Percentiles rank a stretch among this genome's conserved stretches.
Evolutionary conservation across 768 basidiomycete genomes (phyloP).

Genomic region (Flagelloscypha sp.): DNA sequence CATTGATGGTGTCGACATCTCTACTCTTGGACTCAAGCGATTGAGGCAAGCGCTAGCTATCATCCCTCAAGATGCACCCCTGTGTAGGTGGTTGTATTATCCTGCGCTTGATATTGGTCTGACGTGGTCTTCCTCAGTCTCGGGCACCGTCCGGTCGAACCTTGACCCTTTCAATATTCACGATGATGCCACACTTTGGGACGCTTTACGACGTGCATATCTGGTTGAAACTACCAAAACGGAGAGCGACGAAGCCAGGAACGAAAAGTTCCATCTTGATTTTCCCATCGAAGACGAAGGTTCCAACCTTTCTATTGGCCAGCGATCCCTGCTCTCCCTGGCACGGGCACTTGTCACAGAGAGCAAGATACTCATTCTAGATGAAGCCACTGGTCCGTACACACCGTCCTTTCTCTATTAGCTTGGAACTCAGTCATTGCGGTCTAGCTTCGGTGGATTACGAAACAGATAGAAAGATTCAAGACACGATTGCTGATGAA

Average conservation of each 20-base stretch:
- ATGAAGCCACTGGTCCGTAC: constrained; percentile 71
- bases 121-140: constrained; percentile 35
- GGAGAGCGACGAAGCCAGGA: constrained; percentile 33
- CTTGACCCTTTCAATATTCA: constrained; percentile 82
- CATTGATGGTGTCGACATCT: constrained; percentile 81
- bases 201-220: constrained; percentile 79
- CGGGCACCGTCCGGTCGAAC: constrained; percentile 77
- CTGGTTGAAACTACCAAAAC: constrained; percentile 53
- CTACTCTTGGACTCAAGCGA: constrained; percentile 69
- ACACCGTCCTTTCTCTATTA: neutral
- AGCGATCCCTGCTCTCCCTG: constrained; percentile 75
- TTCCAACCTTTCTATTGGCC: constrained; percentile 70
- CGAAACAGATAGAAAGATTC: constrained; percentile 86
- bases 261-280: constrained; percentile 68
- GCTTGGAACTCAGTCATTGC: constrained; percentile 1
- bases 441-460: constrained; percentile 72
- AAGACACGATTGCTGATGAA: constrained; percentile 78
- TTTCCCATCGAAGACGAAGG: constrained; percentile 83
- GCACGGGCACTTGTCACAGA: constrained; percentile 87
- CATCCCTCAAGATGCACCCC: constrained; percentile 74
- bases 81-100: constrained; percentile 27
- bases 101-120: neutral
- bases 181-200: constrained; percentile 78
- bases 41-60: constrained; percentile 63
- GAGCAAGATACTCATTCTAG: constrained; percentile 75